Base-by-base conservation (phyloP, 106 monocot genomes). In the Phalaenopsis equestris region DNA sequence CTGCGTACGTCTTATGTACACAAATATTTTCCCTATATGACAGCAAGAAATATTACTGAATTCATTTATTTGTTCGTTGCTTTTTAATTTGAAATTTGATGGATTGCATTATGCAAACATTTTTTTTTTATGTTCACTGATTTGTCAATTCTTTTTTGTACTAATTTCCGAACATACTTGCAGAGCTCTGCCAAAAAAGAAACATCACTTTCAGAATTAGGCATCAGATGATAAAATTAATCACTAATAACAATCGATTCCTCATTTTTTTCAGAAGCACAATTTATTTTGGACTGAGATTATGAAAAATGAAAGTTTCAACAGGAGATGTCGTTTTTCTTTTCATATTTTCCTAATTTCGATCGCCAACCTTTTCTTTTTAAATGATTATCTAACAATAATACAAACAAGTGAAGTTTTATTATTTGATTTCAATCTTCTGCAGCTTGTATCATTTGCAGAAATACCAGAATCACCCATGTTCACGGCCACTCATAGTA, bases 391-490 rank as follows among this genome's bases (percentile, higher is more conserved):
- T 64, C 0, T 61, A 61, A 3, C 61, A 61, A n/a, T 61, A 61
- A 21, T 12, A 21, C 70, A 70, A 70, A 37, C 72, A 41, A 56
- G 47, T 67, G 68, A 73, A 41, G 24, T 77, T 64, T 52, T 24
- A 61, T 48, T 17, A 24, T 24, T 15, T 10, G 72, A 24, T 79
- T 38, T 16, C 42, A 42, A 21, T 37, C 67, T 38, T 78, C n/a
- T 87, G 82, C 88, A 96, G 96, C 87, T 94, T 72, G 87, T 96
- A 6, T 88, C 93, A 1, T 79, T 65, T 55, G 96, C 96, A 12
- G 86, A 92, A 52, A 84, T 94, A 14, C 81, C 79, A 65, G 96
- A 96, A 80, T 46, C 93, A 36, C 96, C 96, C 56, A 30, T 88
- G 14, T 96, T 94, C 85, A 89, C 82, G 61, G 77, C 91, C 9